Evolutionary conservation across 2,329 filamentous ascomycete species (phyloP).

Genomic region (Esteya vermicola): DNA sequence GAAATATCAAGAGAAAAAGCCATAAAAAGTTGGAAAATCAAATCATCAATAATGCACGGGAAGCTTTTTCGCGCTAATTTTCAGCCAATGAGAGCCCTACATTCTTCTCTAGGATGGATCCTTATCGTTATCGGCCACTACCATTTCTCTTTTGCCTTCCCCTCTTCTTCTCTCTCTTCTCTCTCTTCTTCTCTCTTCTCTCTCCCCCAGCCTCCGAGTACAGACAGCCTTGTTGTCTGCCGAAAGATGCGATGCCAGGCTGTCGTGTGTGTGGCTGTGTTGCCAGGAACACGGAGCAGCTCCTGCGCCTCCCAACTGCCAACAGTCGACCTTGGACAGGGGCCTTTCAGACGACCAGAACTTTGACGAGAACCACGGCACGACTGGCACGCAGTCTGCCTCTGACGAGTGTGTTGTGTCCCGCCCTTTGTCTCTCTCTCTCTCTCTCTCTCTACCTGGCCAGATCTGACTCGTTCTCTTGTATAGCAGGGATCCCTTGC

Average conservation of each 20-base stretch:
- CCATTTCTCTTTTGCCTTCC: background rate
- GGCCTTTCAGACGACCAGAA: too few species aligned
- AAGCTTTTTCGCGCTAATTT: background rate
- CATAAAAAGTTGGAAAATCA: too few species aligned
- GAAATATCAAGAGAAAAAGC: too few species aligned
- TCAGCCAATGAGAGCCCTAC: background rate
- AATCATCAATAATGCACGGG: too few species aligned
- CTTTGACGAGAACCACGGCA: background rate
- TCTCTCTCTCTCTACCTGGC: too few species aligned
- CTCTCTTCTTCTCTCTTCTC: background rate
- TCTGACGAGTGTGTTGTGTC: too few species aligned
- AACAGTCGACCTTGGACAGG: background rate
- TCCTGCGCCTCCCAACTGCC: background rate
- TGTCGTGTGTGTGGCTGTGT: slow-evolving; percentile 4
- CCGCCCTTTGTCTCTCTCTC: too few species aligned
- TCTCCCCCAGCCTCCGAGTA: background rate
- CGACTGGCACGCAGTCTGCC: background rate
- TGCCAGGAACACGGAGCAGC: slow-evolving; percentile 2
- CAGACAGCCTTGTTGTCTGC: slow-evolving; percentile 1
- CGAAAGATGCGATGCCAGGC: slow-evolving; percentile 11
- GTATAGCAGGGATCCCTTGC: too few species aligned
- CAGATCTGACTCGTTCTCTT: too few species aligned
- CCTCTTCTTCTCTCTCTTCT: background rate
- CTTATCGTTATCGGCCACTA: slow-evolving; percentile 1
- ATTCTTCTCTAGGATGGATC: background rate